Evolutionary conservation across 140 eudicot species (phyloP).

Genomic region (Oenanthe javanica): DNA sequence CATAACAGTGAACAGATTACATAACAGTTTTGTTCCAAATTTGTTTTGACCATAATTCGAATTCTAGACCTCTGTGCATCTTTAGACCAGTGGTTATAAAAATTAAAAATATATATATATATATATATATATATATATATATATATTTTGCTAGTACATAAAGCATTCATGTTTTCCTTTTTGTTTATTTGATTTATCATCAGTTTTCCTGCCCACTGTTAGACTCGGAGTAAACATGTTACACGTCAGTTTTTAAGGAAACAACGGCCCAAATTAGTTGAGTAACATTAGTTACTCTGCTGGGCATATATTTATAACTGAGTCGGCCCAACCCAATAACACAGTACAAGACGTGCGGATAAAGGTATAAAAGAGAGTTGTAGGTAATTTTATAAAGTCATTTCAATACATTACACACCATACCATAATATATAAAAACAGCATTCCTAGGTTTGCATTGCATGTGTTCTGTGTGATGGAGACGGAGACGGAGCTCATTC

Average conservation of each 20-base stretch:
- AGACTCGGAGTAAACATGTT: too few relatives aligned
- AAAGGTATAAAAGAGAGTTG: background rate
- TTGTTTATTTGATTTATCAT: too few relatives aligned
- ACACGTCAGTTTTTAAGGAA: background rate
- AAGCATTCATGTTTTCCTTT: too few relatives aligned
- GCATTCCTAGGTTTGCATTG: background rate
- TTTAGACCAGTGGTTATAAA: too few relatives aligned
- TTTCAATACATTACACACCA: background rate
- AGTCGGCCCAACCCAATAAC: background rate
- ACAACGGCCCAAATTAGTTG: background rate
- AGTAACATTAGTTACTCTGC: background rate
- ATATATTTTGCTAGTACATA: too few relatives aligned
- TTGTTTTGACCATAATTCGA: too few relatives aligned
- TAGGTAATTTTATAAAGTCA: background rate
- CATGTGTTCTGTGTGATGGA: slow-evolving; percentile 38
- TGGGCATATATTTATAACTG: background rate
- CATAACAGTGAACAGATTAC: too few relatives aligned
- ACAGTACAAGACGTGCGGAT: background rate
- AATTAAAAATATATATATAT: too few relatives aligned
- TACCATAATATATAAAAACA: background rate
- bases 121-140: too few relatives aligned
- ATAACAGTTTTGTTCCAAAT: too few relatives aligned
- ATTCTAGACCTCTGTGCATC: too few relatives aligned
- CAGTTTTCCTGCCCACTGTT: too few relatives aligned
- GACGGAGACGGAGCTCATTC: slow-evolving; percentile 41